These are phyloP conservation scores for Botryosphaeria dothidea DNA, from an alignment of 2,329 filamentous ascomycete species.

Conservation along the genomic window DNA sequence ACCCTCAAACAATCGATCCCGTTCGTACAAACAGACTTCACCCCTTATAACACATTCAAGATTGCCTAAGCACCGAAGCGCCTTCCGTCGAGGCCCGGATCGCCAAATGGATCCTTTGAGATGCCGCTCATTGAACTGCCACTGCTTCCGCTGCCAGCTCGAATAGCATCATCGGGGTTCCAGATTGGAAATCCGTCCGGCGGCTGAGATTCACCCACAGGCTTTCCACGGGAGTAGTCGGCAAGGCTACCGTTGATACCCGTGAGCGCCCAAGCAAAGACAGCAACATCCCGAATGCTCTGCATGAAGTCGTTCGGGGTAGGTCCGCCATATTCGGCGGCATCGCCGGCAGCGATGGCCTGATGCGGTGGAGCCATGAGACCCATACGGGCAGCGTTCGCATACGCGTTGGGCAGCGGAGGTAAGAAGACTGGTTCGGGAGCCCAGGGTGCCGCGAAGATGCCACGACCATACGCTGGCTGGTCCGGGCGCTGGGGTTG, in stretches of 20 bases:
- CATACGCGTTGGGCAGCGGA: constrained; percentile 30
- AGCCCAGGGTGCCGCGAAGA: constrained; percentile 82
- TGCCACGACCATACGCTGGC: constrained; percentile 55
- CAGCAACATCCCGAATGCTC: constrained; percentile 78
- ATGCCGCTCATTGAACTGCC: constrained; percentile 10
- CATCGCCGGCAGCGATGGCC: constrained; percentile 30
- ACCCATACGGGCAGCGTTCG: constrained; percentile 18
- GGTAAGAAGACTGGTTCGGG: constrained; percentile 60
- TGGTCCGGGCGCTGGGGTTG: constrained; percentile 42
- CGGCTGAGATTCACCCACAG: constrained; percentile 65
- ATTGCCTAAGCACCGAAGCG: constrained; percentile 1
- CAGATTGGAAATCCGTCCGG: constrained; percentile 62
- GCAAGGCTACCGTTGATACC: constrained; percentile 78
- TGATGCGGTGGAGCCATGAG: constrained; percentile 18
- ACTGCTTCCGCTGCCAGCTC: constrained; percentile 11
- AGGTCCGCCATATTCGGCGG: constrained; percentile 46
- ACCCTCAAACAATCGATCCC: not conserved
- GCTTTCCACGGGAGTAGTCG: constrained; percentile 62
- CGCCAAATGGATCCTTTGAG: constrained; percentile 34
- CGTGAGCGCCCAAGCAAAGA: constrained; percentile 82
- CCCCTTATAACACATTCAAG: not conserved
- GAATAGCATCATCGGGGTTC: constrained; percentile 32
- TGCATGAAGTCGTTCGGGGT: constrained; percentile 68
- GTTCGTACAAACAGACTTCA: not conserved
- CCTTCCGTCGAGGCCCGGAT: constrained; percentile 31